These are phyloP conservation scores for Aegilops tauschii DNA, from an alignment of 176 grass and related monocot species.

Conservation along the genomic window DNA sequence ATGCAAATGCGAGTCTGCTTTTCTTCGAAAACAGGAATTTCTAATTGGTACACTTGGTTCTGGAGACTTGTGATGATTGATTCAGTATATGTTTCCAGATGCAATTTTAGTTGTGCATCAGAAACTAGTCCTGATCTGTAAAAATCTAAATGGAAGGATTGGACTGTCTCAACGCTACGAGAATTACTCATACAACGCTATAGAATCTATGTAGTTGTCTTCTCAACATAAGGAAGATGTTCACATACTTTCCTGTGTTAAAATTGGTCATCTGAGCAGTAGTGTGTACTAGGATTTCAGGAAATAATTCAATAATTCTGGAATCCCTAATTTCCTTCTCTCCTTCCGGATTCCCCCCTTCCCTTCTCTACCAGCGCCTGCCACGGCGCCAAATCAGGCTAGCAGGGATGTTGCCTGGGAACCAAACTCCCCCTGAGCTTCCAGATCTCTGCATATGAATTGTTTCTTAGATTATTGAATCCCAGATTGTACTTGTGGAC, in stretches of 20 bases:
- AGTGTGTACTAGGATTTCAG: no score
- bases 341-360: no score
- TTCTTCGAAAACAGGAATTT: not conserved
- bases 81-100: not conserved
- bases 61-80: not conserved
- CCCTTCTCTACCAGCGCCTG: no score
- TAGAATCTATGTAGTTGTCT: not conserved
- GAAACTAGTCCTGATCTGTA: slow-evolving; percentile 23
- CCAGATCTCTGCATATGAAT: no score
- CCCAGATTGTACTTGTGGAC: no score
- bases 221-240: not conserved
- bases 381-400: no score
- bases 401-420: no score
- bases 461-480: no score
- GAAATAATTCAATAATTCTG: no score
- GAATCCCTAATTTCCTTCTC: no score
- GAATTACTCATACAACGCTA: not conserved
- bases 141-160: slow-evolving; percentile 6
- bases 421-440: no score
- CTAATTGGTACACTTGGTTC: slow-evolving; percentile 1
- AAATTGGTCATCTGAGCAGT: no score
- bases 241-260: not conserved
- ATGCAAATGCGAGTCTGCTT: not conserved
- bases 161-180: not conserved
- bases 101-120: not conserved